Percentiles rank a stretch among this genome's conserved stretches.
Evolutionary conservation across 192 early-diverging fungal genomes (phyloP).

Genomic region (Podila minutissima): DNA sequence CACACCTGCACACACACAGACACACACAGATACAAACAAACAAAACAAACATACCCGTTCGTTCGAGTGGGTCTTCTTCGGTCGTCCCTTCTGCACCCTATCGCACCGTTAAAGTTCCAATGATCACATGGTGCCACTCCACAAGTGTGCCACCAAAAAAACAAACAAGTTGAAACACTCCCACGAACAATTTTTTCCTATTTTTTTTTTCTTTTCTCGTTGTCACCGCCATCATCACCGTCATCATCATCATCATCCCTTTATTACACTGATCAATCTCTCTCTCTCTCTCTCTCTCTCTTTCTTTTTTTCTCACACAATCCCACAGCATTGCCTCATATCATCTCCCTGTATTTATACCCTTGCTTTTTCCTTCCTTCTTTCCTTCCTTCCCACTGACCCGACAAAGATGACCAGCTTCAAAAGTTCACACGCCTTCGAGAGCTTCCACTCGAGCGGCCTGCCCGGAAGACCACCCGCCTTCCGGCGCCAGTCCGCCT

Average conservation of each 20-base stretch:
- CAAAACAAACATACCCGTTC: neutral
- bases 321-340: no score
- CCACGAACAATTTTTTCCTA: no score
- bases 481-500: constrained; percentile 8
- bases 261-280: neutral
- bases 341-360: no score
- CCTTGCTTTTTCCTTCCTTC: neutral
- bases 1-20: constrained; percentile 16
- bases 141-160: no score
- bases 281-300: neutral
- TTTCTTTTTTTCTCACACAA: no score
- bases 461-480: constrained; percentile 15
- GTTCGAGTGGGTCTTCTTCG: no score
- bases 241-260: no score
- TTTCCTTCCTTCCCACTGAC: neutral
- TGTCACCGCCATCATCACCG: no score
- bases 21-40: neutral
- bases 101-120: neutral
- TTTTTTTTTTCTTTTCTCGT: no score
- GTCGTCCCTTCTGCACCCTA: neutral
- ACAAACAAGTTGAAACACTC: no score
- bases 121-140: no score
- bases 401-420: constrained; percentile 30
- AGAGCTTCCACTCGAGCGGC: constrained; percentile 22
- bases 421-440: constrained; percentile 46